Percentiles rank a stretch among this genome's conserved stretches.
These are phyloP conservation scores for Leishmania gerbilli DNA, from an alignment of 208 protist species.

Conservation along the genomic window DNA sequence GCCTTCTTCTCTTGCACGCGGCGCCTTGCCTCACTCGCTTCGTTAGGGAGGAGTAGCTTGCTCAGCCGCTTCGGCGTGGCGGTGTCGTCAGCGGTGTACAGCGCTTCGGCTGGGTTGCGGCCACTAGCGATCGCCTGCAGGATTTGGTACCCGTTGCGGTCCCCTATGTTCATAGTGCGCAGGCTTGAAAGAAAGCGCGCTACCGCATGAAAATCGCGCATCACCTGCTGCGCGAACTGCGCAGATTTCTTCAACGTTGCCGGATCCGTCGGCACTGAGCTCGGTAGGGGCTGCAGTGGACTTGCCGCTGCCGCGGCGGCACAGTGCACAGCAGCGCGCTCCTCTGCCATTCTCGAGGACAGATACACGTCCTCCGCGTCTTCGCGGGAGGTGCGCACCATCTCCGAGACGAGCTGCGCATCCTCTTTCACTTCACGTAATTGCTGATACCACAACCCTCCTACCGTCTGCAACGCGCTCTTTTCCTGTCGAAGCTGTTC, in stretches of 20 bases:
- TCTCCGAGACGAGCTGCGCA: slow-evolving; percentile 69
- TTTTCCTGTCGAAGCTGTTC: slow-evolving; percentile 44
- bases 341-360: slow-evolving; percentile 20
- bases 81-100: slow-evolving; percentile 30
- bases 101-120: slow-evolving; percentile 30
- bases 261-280: slow-evolving; percentile 6
- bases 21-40: slow-evolving; percentile 17
- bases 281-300: background rate
- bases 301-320: slow-evolving; percentile 18
- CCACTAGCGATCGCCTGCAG: slow-evolving; percentile 45
- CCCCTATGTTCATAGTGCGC: slow-evolving; percentile 72
- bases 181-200: slow-evolving; percentile 66
- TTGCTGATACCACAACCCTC: slow-evolving; percentile 45
- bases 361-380: slow-evolving; percentile 58
- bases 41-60: slow-evolving; percentile 5
- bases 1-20: slow-evolving; percentile 44
- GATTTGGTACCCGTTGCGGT: slow-evolving; percentile 51
- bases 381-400: slow-evolving; percentile 51
- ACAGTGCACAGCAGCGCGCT: slow-evolving; percentile 12
- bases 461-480: slow-evolving; percentile 24
- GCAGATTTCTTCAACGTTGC: slow-evolving; percentile 25
- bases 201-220: slow-evolving; percentile 67
- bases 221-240: slow-evolving; percentile 66
- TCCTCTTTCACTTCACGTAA: slow-evolving; percentile 68
- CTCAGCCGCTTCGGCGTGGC: slow-evolving; percentile 19